A percentile compares a stretch with the other conserved stretches of the same genome.
phyloP scores from a whole-genome alignment of 768 basidiomycete species.

The Inosperma sp. region DNA sequence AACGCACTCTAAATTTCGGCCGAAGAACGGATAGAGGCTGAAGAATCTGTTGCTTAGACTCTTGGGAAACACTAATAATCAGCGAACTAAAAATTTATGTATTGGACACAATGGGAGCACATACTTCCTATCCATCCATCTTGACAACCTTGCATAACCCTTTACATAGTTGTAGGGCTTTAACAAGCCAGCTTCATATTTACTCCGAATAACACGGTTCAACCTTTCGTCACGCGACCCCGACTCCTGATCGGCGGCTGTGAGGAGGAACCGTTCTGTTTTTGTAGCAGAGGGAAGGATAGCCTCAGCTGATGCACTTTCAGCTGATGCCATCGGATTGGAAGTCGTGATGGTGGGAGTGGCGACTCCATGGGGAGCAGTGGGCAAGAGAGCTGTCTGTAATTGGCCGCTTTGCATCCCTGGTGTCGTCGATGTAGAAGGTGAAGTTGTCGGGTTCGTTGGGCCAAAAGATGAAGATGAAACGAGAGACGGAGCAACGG shows the following conservation, averaged over 20 bases:
- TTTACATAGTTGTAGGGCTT: conserved; percentile 97
- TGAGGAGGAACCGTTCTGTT: conserved; percentile 85
- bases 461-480: conserved; percentile 34
- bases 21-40: conserved; percentile 82
- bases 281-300: conserved; percentile 72
- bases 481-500: conserved; percentile 46
- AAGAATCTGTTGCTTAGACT: conserved; percentile 87
- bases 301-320: conserved; percentile 35
- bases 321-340: conserved; percentile 7
- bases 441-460: conserved; percentile 11
- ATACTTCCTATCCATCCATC: conserved; percentile 95
- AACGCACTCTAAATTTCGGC: conserved; percentile 75
- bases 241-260: conserved; percentile 90
- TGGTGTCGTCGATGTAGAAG: conserved; percentile 11
- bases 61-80: conserved; percentile 68
- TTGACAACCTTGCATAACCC: conserved; percentile 84
- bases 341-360: conserved; percentile 8
- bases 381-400: conserved; percentile 13
- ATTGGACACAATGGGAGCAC: conserved; percentile 13
- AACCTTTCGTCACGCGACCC: conserved; percentile 88
- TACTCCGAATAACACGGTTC: conserved; percentile 88
- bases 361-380: neutral
- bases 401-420: conserved; percentile 13
- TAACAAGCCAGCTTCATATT: conserved; percentile 92
- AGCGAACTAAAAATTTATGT: conserved; percentile 1